phyloP scores from a whole-genome alignment of 2,329 filamentous ascomycete species.

The Trichoderma sp. region DNA sequence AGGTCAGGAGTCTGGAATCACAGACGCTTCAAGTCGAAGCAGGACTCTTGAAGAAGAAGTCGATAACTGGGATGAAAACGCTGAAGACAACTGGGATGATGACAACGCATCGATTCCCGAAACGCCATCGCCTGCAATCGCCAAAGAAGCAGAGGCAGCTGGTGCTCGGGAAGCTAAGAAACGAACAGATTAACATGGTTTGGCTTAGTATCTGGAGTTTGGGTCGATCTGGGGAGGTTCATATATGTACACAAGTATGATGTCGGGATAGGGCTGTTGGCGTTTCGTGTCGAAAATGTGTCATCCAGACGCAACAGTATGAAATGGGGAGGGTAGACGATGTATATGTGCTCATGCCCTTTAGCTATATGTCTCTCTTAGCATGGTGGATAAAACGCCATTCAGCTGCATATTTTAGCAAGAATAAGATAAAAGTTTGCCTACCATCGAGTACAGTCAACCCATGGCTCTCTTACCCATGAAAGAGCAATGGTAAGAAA shows the following conservation, averaged over 20 bases:
- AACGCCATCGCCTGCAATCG: conserved; percentile 18
- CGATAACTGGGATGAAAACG: conserved; percentile 92
- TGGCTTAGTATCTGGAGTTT: background rate
- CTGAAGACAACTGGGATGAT: conserved; percentile 57
- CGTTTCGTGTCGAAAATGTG: background rate
- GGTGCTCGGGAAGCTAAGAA: conserved; percentile 35
- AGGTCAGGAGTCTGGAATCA: conserved; percentile 65
- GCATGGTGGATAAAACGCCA: background rate
- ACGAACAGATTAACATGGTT: conserved; percentile 30
- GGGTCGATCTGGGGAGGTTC: background rate
- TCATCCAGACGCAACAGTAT: background rate
- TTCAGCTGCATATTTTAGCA: background rate
- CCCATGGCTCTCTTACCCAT: background rate
- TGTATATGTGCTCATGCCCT: background rate
- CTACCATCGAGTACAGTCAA: background rate
- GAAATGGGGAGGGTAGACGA: background rate
- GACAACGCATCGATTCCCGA: conserved; percentile 38
- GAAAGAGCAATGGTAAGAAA: background rate
- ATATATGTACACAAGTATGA: background rate
- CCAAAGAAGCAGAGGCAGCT: conserved; percentile 26
- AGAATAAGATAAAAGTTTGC: background rate
- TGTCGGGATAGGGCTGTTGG: background rate
- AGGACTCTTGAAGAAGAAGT: conserved; percentile 71
- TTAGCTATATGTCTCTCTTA: background rate
- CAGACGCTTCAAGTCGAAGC: conserved; percentile 34